Conservation (phyloP, 805 yeast species). For the Millerago galiae region DNA sequence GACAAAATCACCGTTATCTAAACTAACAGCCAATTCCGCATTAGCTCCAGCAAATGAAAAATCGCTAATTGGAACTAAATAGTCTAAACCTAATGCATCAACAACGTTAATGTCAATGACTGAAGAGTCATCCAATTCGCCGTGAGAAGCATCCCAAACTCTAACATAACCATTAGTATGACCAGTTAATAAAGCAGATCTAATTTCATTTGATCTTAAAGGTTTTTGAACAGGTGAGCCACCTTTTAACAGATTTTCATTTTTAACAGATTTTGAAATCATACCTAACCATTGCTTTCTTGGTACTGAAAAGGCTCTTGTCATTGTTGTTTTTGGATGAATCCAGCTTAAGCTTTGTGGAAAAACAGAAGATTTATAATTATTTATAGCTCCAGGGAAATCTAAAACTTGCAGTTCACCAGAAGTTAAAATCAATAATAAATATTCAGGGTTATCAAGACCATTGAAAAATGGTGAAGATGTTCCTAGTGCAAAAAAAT, state of each 20-base stretch:
- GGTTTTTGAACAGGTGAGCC: slow-evolving; percentile 62
- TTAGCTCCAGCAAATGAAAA: slow-evolving; percentile 74
- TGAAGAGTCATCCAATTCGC: slow-evolving; percentile 55
- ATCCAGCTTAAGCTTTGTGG: slow-evolving; percentile 81
- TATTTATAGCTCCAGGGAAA: slow-evolving; percentile 48
- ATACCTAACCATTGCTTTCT: slow-evolving; percentile 76
- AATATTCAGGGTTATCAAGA: slow-evolving; percentile 63
- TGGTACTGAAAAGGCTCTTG: slow-evolving; percentile 50
- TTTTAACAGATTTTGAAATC: slow-evolving; percentile 42
- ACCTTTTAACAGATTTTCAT: slow-evolving; percentile 56
- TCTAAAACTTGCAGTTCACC: slow-evolving; percentile 61
- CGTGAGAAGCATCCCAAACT: slow-evolving; percentile 76
- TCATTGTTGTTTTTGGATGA: slow-evolving; percentile 60
- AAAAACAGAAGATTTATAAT: slow-evolving; percentile 50
- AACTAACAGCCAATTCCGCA: slow-evolving; percentile 68
- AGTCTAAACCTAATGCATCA: slow-evolving; percentile 34
- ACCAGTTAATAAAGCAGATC: slow-evolving; percentile 71
- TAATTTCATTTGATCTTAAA: slow-evolving; percentile 38
- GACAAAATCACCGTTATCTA: slow-evolving; percentile 65
- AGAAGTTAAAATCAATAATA: slow-evolving; percentile 51
- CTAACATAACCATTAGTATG: slow-evolving; percentile 81
- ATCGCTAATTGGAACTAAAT: slow-evolving; percentile 40
- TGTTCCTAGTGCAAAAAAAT: slow-evolving; percentile 49
- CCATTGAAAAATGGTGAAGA: slow-evolving; percentile 76
- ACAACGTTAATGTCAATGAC: slow-evolving; percentile 56